These are phyloP conservation scores for Aspergillus fumigatus DNA, from an alignment of 2,329 filamentous ascomycete genomes.

Conservation along the genomic window DNA sequence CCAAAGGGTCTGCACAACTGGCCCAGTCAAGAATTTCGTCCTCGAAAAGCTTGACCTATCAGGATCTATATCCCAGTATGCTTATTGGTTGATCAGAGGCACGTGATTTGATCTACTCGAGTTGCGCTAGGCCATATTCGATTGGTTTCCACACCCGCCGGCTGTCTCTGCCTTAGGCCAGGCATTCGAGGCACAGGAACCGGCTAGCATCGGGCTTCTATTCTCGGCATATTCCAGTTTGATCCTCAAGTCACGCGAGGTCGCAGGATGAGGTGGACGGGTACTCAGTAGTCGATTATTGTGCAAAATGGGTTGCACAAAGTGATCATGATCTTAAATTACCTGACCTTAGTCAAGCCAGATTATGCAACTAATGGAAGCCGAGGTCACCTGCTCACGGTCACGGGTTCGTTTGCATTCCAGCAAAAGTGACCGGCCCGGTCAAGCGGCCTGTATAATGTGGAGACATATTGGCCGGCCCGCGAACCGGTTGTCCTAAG, in stretches of 20 bases:
- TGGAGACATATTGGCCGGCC: background rate
- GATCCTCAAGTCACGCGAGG: no score
- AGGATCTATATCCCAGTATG: background rate
- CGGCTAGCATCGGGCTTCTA: background rate
- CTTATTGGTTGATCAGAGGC: background rate
- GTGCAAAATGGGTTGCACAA: background rate
- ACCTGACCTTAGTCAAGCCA: background rate
- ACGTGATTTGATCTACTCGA: background rate
- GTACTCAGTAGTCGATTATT: no score
- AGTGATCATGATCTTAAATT: background rate
- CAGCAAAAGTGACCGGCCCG: conserved; percentile 9
- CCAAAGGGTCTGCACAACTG: background rate
- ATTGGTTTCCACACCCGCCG: background rate
- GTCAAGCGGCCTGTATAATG: conserved; percentile 4
- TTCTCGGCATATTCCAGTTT: no score
- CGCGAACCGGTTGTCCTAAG: background rate
- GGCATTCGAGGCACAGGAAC: no score
- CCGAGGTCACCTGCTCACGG: background rate
- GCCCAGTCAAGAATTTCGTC: background rate
- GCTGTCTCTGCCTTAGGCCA: no score
- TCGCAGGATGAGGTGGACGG: background rate
- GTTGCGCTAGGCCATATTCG: background rate
- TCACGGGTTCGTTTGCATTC: background rate
- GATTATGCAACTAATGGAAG: background rate
- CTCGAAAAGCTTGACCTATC: background rate